These are phyloP conservation scores for Leccinum ponderosum DNA, from an alignment of 1,284 basidiomycete species.

Conservation along the genomic window DNA sequence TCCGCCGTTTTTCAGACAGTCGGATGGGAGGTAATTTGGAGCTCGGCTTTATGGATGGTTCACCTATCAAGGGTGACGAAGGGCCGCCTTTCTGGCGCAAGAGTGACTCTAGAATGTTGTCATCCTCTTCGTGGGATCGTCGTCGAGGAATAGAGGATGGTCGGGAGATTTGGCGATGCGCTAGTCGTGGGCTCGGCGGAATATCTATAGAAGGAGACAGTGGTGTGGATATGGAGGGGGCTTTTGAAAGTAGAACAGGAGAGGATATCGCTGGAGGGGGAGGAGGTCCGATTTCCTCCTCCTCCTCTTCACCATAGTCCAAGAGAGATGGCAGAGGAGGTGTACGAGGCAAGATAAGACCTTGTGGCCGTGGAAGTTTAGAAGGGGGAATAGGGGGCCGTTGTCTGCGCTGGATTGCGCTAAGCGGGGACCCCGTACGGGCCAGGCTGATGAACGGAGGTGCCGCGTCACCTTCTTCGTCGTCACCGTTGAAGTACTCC, in stretches of 20 bases:
- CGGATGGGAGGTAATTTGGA: conserved; percentile 41
- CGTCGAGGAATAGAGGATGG: conserved; percentile 41
- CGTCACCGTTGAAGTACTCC: conserved; percentile 88
- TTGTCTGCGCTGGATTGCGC: conserved; percentile 60
- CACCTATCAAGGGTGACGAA: conserved; percentile 43
- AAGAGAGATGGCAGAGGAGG: conserved; percentile 60
- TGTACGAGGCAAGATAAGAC: conserved; percentile 39
- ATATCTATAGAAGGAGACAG: conserved; percentile 31
- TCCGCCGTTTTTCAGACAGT: conserved; percentile 69
- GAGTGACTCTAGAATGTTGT: conserved; percentile 54
- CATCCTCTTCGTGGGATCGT: conserved; percentile 42
- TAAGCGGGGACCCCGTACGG: conserved; percentile 40
- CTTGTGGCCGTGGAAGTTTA: conserved; percentile 43
- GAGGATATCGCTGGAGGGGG: conserved; percentile 21
- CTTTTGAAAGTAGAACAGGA: conserved; percentile 10
- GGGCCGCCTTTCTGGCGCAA: conserved; percentile 44
- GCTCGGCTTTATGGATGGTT: conserved; percentile 35
- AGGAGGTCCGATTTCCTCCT: conserved; percentile 18
- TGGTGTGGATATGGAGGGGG: conserved; percentile 13
- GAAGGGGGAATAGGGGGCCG: conserved; percentile 39
- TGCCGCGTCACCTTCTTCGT: conserved; percentile 44
- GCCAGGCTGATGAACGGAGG: conserved; percentile 37
- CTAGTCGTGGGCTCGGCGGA: conserved; percentile 40
- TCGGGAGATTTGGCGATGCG: conserved; percentile 43
- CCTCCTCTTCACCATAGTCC: conserved; percentile 66